phyloP scores from a whole-genome alignment of 1,139 yeast species.

The Lodderomyces parapsilosis region DNA sequence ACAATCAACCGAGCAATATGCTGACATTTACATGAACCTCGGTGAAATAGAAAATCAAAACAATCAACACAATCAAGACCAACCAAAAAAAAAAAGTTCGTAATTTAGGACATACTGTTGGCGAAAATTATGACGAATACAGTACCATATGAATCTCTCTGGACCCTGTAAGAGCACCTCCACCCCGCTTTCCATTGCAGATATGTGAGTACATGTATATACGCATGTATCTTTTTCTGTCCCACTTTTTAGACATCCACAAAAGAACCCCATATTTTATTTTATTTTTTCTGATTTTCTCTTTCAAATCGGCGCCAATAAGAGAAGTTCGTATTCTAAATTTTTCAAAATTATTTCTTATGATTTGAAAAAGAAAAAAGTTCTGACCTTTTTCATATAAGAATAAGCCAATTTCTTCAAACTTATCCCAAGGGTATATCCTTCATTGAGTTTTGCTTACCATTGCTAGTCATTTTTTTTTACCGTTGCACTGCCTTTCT shows the following conservation, averaged over 20 bases:
- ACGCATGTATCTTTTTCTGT: no score
- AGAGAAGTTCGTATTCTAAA: neutral
- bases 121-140: no score
- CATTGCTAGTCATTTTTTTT: neutral
- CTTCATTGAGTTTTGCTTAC: neutral
- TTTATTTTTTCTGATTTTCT: neutral
- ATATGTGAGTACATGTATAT: no score
- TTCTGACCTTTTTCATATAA: neutral
- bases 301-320: neutral
- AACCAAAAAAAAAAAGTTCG: neutral
- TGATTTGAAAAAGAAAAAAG: no score
- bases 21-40: neutral
- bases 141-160: no score
- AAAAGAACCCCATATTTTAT: neutral
- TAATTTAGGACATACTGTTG: no score
- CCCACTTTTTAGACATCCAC: neutral
- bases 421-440: neutral
- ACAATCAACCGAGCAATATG: neutral
- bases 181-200: no score
- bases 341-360: neutral
- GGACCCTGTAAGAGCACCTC: no score
- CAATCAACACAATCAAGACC: neutral
- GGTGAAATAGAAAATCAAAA: neutral
- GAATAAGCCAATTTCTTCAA: neutral
- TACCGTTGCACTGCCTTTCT: neutral